phyloP scores from a whole-genome alignment of 163 green algal genomes.

The Volvox carteri region DNA sequence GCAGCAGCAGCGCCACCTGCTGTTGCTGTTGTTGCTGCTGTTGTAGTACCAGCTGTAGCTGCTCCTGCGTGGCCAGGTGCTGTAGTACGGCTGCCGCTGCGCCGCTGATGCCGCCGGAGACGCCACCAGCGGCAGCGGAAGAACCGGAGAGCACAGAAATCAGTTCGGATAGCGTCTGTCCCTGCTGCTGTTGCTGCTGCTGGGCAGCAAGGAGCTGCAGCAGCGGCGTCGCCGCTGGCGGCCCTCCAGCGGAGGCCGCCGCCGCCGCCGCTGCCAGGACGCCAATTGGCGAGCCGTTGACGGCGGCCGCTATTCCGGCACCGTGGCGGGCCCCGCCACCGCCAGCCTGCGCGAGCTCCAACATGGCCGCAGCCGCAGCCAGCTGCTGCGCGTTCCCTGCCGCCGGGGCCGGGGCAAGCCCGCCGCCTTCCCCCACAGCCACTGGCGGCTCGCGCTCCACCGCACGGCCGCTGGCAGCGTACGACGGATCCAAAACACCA shows the following conservation, averaged over 20 bases:
- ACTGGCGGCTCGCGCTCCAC: not conserved
- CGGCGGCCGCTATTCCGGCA: not conserved
- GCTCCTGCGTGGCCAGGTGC: not conserved
- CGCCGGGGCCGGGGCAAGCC: not conserved
- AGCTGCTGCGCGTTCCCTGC: conserved; percentile 8
- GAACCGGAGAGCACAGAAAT: not conserved
- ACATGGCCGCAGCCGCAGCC: not conserved
- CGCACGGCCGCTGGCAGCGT: not conserved
- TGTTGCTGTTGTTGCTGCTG: conserved; percentile 32
- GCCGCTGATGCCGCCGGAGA: not conserved
- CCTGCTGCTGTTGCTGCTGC: not conserved
- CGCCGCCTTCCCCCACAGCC: too few species aligned
- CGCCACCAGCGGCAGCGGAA: not conserved
- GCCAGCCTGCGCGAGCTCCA: not conserved
- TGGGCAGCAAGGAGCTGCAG: conserved; percentile 24
- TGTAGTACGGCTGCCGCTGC: not conserved
- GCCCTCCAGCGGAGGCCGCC: not conserved
- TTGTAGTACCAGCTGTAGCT: not conserved
- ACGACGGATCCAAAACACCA: conserved; percentile 4
- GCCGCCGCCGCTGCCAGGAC: not conserved
- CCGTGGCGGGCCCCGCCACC: not conserved
- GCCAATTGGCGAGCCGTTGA: not conserved
- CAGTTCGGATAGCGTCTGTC: not conserved
- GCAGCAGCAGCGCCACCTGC: conserved; percentile 23
- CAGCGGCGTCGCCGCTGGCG: not conserved